Percentiles rank a stretch among this genome's conserved stretches.
phyloP scores from a whole-genome alignment of 805 yeast genomes.

The Clavispora santaluciae region DNA sequence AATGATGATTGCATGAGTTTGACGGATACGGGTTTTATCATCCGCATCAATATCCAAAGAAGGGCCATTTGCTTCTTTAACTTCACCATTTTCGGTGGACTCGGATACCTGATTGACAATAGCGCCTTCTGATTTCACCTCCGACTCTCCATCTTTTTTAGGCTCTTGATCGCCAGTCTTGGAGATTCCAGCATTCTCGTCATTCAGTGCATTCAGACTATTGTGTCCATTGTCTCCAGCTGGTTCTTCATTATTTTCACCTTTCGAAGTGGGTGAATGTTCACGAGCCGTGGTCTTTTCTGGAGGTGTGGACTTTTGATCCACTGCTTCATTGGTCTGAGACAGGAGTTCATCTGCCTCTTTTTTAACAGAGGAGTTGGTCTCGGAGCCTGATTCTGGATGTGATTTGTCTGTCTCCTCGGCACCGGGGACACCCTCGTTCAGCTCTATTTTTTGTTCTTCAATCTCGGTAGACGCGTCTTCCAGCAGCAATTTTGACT shows the following conservation, averaged over 20 bases:
- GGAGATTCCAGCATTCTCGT: background rate
- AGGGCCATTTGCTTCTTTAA: background rate
- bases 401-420: background rate
- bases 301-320: background rate
- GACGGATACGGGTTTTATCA: constrained; percentile 32
- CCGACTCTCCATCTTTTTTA: background rate
- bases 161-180: background rate
- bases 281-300: background rate
- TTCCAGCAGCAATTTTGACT: background rate
- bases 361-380: background rate
- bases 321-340: no score
- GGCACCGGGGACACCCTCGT: background rate
- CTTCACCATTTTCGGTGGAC: background rate
- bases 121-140: background rate
- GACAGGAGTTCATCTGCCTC: no score
- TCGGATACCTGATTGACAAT: background rate
- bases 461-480: background rate
- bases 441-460: background rate
- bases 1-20: constrained; percentile 77
- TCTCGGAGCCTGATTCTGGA: background rate
- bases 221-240: background rate
- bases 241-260: background rate
- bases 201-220: background rate
- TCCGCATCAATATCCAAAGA: constrained; percentile 4
- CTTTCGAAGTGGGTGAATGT: background rate